Base-by-base conservation (phyloP, 345 rosid genomes). In the Raphanus raphanistrum region DNA sequence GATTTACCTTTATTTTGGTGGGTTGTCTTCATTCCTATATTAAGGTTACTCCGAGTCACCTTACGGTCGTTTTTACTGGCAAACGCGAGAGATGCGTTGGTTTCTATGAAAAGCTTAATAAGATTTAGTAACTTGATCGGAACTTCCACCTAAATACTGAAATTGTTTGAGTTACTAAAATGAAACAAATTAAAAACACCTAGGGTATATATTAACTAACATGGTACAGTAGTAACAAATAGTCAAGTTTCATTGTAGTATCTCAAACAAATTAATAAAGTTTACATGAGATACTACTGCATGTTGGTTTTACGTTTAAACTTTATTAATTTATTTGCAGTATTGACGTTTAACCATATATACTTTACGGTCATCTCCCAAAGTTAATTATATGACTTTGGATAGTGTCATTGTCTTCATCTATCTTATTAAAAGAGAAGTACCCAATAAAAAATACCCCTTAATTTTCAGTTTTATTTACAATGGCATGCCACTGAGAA, bases 51-150 rank as follows among this genome's bases (percentile, higher is more conserved):
- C 5, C 32, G 52, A 68, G 48, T 79, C 61, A 48, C 33, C 64
- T 1, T 29, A 33, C 59, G 75, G 57, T 70, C 50, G 12, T 61
- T 73, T 67, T 68, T 61, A 15, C 74, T 79, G 74, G 74, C 74
- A 59, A 79, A 79, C 36, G 78, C 78, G 58, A 63, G 35, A 79
- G 78, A 67, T 67, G 52, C 82, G 82, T 71, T 13, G 17, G 5
- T 36, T 62, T 58, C 28, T 36, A 17, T 31, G 52, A 13, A 64
- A 67, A 3, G 52, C 16, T 43, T 66, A 2, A 59, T 36, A 35
- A 70, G 32, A 70, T 32, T 55, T 27, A 16, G 4, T 4, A 32
- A 16, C 9, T 15, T 32, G 3, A 26, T 27, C 32, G 12, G 45
- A 72, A 43, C n/a, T 31, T 63, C 61, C 32, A 73, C 50, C 60